These are phyloP conservation scores for Mortierella sp. DNA, from an alignment of 371 early-diverging fungal genomes.

Conservation along the genomic window DNA sequence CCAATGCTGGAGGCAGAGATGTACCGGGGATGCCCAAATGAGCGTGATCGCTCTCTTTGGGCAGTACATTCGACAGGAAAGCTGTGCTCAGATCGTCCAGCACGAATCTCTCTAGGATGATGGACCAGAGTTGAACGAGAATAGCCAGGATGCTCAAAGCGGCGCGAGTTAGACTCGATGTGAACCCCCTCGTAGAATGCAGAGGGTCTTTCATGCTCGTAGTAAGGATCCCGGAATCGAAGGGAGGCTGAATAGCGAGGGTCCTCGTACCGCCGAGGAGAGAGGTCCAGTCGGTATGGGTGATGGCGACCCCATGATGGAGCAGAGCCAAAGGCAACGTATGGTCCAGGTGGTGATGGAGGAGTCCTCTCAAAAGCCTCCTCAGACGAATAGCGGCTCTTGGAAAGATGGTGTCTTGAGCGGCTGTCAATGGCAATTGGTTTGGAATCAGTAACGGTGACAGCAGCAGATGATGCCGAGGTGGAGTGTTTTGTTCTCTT, in stretches of 20 bases:
- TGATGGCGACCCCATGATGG: slow-evolving; percentile 9
- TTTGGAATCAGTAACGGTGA: background rate
- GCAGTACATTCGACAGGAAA: background rate
- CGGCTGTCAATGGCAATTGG: background rate
- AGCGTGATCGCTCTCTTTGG: slow-evolving; percentile 8
- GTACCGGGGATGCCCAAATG: slow-evolving; percentile 6
- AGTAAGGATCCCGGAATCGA: background rate
- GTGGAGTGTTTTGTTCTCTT: slow-evolving; percentile 11
- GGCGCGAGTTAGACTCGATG: slow-evolving; percentile 7
- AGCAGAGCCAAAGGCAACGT: background rate
- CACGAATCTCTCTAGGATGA: background rate
- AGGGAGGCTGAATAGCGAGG: background rate
- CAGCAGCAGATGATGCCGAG: background rate
- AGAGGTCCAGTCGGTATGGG: slow-evolving; percentile 7
- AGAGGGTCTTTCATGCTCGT: slow-evolving; percentile 9
- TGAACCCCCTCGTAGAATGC: slow-evolving; percentile 3
- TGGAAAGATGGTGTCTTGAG: background rate
- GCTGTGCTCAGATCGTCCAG: background rate
- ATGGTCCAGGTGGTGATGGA: slow-evolving; percentile 18
- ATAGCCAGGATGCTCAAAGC: background rate
- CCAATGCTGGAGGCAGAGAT: background rate
- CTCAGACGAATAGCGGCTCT: background rate
- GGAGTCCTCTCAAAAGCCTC: slow-evolving; percentile 4
- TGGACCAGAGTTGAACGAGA: background rate
- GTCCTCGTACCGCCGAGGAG: slow-evolving; percentile 13